phyloP scores from a whole-genome alignment of 345 rosid species.

The Aethionema arabicum region DNA sequence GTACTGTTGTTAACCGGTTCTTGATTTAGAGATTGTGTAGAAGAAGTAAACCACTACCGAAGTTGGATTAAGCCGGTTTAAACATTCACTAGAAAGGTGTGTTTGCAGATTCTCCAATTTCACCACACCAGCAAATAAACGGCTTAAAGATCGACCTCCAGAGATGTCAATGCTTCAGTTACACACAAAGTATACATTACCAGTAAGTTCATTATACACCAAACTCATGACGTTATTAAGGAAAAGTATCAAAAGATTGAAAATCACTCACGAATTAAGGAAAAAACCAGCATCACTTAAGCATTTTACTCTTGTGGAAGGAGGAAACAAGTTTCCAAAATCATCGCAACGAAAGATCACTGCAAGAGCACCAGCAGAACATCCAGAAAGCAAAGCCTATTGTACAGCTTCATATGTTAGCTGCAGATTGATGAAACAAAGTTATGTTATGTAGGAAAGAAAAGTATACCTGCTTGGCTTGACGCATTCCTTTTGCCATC shows the following conservation, averaged over 20 bases:
- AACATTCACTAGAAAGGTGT: constrained; percentile 23
- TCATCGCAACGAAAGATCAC: constrained; percentile 81
- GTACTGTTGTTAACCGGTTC: background rate
- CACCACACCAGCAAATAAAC: constrained; percentile 63
- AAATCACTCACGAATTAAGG: constrained; percentile 67
- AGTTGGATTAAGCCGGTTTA: constrained; percentile 40
- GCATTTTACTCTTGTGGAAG: constrained; percentile 74
- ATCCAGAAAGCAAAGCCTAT: constrained; percentile 90
- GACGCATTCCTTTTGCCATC: constrained; percentile 78
- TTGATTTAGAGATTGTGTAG: constrained; percentile 6
- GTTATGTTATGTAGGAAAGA: no score
- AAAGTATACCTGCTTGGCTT: constrained; percentile 61
- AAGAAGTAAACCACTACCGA: constrained; percentile 29
- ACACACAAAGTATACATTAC: constrained; percentile 24
- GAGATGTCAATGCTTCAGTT: constrained; percentile 72
- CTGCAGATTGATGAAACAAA: no score
- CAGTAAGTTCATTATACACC: constrained; percentile 20
- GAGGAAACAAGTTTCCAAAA: constrained; percentile 61
- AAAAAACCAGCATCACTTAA: constrained; percentile 93
- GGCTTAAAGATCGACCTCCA: constrained; percentile 77
- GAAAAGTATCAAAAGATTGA: constrained; percentile 11
- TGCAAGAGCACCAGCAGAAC: constrained; percentile 97
- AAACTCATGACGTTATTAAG: constrained; percentile 19
- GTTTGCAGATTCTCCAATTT: constrained; percentile 41
- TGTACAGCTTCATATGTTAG: no score